Percentiles rank a stretch among this genome's conserved stretches.
Evolutionary conservation across 2,329 filamentous ascomycete species (phyloP).

Genomic region (Botrytis medusae): DNA sequence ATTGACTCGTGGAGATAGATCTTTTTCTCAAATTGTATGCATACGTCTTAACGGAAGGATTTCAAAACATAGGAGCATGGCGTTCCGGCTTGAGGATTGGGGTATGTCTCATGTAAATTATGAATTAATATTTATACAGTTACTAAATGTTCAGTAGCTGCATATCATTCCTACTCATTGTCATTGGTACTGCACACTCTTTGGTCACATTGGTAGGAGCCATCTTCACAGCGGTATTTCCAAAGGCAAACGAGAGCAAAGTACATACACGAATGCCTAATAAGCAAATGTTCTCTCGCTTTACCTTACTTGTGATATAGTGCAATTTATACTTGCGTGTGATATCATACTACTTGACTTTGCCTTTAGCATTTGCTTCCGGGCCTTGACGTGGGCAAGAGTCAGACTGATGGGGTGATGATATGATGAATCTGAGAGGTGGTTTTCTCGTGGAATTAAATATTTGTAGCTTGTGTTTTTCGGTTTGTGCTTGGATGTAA

Average conservation of each 20-base stretch:
- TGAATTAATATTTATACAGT: conserved; percentile 10
- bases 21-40: not conserved
- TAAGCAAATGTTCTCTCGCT: not conserved
- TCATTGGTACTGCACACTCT: not conserved
- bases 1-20: not conserved
- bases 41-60: not conserved
- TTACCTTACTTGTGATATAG: not conserved
- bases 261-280: not conserved
- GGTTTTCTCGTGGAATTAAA: not conserved
- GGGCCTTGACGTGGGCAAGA: not conserved
- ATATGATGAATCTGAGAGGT: not conserved
- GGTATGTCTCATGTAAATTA: conserved; percentile 23
- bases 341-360: not conserved
- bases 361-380: not conserved
- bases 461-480: not conserved
- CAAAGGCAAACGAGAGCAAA: not conserved
- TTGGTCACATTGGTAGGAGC: not conserved
- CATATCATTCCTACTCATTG: not conserved
- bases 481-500: not conserved
- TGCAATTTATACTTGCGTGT: not conserved
- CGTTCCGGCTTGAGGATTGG: conserved; percentile 14
- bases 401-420: not conserved
- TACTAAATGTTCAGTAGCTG: conserved; percentile 10
- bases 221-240: rapidly evolving
- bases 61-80: conserved; percentile 17